Evolutionary conservation across 1,284 basidiomycete genomes (phyloP).

Genomic region (Cryptococcus sp.): DNA sequence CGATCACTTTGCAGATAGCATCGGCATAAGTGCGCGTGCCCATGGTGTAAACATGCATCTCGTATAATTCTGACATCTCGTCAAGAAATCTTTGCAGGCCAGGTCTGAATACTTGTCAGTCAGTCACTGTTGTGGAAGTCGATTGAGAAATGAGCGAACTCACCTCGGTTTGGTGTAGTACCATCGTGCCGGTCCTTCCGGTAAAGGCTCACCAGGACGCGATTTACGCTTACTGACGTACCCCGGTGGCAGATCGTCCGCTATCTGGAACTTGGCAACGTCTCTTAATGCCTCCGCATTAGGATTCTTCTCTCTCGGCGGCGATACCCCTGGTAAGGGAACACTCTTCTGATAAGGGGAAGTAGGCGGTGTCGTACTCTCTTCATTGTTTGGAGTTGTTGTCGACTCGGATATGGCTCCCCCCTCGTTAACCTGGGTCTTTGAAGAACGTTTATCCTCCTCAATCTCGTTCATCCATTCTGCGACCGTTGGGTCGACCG

Average conservation of each 20-base stretch:
- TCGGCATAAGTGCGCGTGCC: conserved; percentile 96
- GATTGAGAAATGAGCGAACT: conserved; percentile 30
- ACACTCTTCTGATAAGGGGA: conserved; percentile 13
- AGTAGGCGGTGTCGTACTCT: conserved; percentile 21
- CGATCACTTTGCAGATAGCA: conserved; percentile 89
- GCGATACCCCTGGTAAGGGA: conserved; percentile 11
- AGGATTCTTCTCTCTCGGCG: conserved; percentile 39
- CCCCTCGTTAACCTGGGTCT: conserved; percentile 36
- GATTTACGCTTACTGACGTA: conserved; percentile 45
- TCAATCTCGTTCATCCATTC: conserved; percentile 89
- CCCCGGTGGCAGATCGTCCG: conserved; percentile 60
- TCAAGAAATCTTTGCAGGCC: conserved; percentile 79
- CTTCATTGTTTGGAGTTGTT: conserved; percentile 66
- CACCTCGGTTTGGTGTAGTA: conserved; percentile 97
- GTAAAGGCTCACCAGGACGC: conserved; percentile 40
- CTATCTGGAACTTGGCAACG: conserved; percentile 78
- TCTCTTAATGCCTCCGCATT: conserved; percentile 64
- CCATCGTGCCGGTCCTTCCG: conserved; percentile 66
- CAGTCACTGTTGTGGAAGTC: not conserved
- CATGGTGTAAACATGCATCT: conserved; percentile 99
- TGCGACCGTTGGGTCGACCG: conserved; percentile 95
- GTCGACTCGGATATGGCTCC: conserved; percentile 22
- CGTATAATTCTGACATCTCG: conserved; percentile 74
- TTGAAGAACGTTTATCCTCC: conserved; percentile 55
- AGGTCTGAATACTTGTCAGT: conserved; percentile 61